Evolutionary conservation across 169 alveolate species (phyloP).

Genomic region (Plasmodium inui): DNA sequence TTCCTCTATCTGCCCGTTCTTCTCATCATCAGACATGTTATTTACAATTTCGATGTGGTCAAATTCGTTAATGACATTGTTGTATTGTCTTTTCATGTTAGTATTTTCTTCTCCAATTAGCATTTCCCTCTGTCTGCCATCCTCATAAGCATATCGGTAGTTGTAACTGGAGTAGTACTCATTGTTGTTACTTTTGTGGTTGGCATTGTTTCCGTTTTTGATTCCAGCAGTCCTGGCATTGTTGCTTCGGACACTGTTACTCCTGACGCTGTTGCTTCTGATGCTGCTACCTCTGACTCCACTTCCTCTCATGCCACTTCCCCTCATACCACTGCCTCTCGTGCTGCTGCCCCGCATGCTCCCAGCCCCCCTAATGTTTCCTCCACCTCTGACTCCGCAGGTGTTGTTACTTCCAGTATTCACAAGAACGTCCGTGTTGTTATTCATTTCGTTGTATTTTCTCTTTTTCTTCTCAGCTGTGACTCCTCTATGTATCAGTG

Average conservation of each 20-base stretch:
- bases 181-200: not conserved
- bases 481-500: not conserved
- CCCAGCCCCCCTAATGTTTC: not conserved
- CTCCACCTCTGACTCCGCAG: not conserved
- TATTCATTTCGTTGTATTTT: not conserved
- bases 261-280: not conserved
- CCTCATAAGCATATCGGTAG: not conserved
- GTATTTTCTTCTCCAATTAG: conserved; percentile 11
- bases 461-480: not conserved
- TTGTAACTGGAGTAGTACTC: not conserved
- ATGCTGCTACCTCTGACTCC: not conserved
- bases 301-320: not conserved
- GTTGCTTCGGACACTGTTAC: not conserved
- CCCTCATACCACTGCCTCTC: not conserved
- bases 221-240: not conserved
- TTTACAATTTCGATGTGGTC: conserved; percentile 16
- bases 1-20: conserved; percentile 18
- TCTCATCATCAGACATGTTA: not conserved
- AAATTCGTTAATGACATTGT: not conserved
- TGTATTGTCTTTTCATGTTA: not conserved
- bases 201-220: not conserved
- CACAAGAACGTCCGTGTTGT: not conserved
- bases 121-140: not conserved
- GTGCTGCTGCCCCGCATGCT: not conserved
- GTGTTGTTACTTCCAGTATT: not conserved